Conservation (phyloP, 139 green algal genomes). For the Gonium pectorale region DNA sequence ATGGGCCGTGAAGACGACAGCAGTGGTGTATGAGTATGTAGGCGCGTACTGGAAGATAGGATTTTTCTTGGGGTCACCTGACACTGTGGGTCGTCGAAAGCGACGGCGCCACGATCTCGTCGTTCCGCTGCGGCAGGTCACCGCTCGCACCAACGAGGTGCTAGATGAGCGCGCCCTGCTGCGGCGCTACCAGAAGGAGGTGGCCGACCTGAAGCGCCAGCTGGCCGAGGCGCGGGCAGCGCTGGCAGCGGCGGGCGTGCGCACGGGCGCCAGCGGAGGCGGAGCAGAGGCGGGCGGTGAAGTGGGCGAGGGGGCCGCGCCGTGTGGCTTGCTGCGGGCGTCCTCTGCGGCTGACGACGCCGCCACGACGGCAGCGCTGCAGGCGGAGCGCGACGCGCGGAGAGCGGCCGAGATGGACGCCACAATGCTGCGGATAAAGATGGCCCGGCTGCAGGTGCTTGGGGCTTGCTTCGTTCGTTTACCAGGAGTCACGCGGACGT, state of each 20-base stretch:
- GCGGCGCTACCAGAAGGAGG: constrained; percentile 86
- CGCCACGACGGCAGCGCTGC: not conserved
- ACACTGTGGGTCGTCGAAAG: no score
- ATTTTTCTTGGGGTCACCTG: no score
- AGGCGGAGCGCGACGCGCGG: constrained; percentile 21
- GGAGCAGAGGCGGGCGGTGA: no score
- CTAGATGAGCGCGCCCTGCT: constrained; percentile 88
- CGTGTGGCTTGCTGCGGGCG: not conserved
- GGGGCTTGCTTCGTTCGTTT: no score
- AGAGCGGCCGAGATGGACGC: constrained; percentile 6
- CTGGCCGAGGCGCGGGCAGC: constrained; percentile 55
- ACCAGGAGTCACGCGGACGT: no score
- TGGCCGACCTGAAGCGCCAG: constrained; percentile 82
- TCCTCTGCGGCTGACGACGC: not conserved
- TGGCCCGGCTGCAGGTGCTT: constrained; percentile 25
- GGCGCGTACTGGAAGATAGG: no score
- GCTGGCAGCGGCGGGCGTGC: constrained; percentile 10
- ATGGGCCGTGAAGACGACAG: no score
- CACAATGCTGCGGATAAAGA: constrained; percentile 16
- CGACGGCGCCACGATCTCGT: no score
- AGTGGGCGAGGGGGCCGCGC: not conserved
- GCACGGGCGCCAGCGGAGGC: not conserved
- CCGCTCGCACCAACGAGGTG: constrained; percentile 73
- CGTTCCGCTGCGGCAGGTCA: constrained; percentile 12
- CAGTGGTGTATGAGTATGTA: no score